Evolutionary conservation across 345 rosid species (phyloP).

Genomic region (Eucalyptus pauciflora): DNA sequence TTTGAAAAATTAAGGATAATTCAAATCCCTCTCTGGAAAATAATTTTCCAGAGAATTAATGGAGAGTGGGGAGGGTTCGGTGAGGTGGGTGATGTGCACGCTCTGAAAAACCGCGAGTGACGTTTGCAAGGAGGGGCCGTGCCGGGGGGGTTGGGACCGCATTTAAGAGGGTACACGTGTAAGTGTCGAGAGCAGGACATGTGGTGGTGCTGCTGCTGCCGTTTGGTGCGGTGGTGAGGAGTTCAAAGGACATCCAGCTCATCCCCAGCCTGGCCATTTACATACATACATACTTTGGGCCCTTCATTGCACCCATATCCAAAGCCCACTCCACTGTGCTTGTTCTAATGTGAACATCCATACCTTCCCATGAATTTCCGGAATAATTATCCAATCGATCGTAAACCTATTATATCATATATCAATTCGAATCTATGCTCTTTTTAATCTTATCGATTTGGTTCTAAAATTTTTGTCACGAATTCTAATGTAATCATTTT

Average conservation of each 20-base stretch:
- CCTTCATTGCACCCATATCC: not conserved
- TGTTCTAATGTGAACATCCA: not conserved
- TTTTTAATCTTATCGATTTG: not conserved
- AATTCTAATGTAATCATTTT: not conserved
- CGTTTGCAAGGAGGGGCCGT: not conserved
- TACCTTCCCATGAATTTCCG: accelerated
- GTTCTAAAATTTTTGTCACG: accelerated
- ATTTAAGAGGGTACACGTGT: not conserved
- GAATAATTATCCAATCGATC: not conserved
- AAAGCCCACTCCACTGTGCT: not conserved
- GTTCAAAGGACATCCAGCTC: not conserved
- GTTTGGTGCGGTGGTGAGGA: not conserved
- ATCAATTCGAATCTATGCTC: not conserved
- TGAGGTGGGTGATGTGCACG: not conserved
- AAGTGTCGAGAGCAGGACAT: not conserved
- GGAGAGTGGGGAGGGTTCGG: too few species aligned
- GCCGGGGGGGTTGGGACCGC: not conserved
- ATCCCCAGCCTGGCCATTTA: not conserved
- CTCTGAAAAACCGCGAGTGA: not conserved
- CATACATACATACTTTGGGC: not conserved
- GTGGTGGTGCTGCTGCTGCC: not conserved
- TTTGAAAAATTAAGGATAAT: too few species aligned
- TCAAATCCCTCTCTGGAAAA: too few species aligned
- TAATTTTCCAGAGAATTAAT: too few species aligned
- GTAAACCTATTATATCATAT: not conserved